Evolutionary conservation across 306 rosid species (phyloP).

Genomic region (Rosa chinensis): DNA sequence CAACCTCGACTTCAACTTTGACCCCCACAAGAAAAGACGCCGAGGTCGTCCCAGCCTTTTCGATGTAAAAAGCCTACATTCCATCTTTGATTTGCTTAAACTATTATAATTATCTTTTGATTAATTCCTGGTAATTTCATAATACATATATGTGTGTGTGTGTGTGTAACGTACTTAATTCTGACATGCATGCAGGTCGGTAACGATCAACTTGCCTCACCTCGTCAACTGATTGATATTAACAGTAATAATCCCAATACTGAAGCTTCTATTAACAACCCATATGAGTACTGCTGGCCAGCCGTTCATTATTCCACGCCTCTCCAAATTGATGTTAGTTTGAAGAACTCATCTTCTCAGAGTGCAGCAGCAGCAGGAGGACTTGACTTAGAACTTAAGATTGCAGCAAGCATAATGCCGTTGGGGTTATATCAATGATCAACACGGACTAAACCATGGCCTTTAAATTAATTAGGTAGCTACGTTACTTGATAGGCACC

Average conservation of each 20-base stretch:
- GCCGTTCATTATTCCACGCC: neutral
- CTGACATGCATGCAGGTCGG: neutral
- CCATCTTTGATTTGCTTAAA: no score
- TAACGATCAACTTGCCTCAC: neutral
- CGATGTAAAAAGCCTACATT: slow-evolving; percentile 4
- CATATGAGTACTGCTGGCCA: neutral
- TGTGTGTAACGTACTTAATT: neutral
- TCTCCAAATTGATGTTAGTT: neutral
- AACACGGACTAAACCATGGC: neutral
- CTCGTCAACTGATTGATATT: neutral
- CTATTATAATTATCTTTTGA: neutral
- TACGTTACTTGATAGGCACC: no score
- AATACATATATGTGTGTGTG: no score
- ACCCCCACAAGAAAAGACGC: neutral
- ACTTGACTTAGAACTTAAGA: neutral
- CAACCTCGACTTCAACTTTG: neutral
- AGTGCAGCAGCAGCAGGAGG: neutral
- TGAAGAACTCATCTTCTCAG: no score
- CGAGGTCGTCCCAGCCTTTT: slow-evolving; percentile 21
- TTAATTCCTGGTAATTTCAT: neutral
- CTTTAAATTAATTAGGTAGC: no score
- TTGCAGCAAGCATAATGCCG: neutral
- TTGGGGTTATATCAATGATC: neutral
- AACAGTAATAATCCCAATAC: neutral
- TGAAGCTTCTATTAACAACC: neutral